Percentiles rank a stretch among this genome's conserved stretches.
phyloP scores from a whole-genome alignment of 2,329 filamentous ascomycete genomes.

The Thelonectria discophora region DNA sequence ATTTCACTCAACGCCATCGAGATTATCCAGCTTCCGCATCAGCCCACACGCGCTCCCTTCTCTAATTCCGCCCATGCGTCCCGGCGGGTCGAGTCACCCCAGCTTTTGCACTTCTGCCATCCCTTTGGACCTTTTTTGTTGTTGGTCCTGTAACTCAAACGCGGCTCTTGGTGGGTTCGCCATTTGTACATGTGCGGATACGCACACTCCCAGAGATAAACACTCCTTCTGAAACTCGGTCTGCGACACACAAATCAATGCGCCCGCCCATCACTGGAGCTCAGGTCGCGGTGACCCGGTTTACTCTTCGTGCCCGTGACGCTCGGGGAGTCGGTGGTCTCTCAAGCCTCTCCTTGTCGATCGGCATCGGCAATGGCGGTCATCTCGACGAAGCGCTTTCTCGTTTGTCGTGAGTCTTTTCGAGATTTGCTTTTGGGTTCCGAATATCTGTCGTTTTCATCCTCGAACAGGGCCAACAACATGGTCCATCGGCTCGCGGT shows the following conservation, averaged over 20 bases:
- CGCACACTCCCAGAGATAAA: neutral
- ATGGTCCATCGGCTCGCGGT: neutral
- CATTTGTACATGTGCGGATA: neutral
- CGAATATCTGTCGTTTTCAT: conserved; percentile 12
- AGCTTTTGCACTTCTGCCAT: neutral
- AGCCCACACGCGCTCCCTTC: conserved; percentile 10
- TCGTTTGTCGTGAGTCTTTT: neutral
- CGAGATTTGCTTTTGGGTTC: conserved; percentile 2
- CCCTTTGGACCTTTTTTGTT: neutral
- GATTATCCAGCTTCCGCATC: conserved; percentile 16
- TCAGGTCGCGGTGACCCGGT: conserved; percentile 17
- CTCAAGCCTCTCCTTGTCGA: conserved; percentile 1
- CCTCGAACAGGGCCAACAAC: neutral
- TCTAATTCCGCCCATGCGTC: conserved; percentile 1
- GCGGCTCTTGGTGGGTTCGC: neutral
- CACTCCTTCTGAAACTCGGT: conserved; percentile 9
- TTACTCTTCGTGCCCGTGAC: neutral
- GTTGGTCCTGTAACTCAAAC: conserved; percentile 3
- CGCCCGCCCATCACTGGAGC: conserved; percentile 16
- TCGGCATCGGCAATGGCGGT: conserved; percentile 11
- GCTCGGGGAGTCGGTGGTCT: conserved; percentile 11
- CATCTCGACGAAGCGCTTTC: conserved; percentile 6
- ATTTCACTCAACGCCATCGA: conserved; percentile 4
- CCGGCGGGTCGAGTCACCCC: neutral
- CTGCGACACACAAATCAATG: conserved; percentile 11